These are phyloP conservation scores for Boletus subcaerulescens DNA, from an alignment of 768 basidiomycete species.

Conservation along the genomic window DNA sequence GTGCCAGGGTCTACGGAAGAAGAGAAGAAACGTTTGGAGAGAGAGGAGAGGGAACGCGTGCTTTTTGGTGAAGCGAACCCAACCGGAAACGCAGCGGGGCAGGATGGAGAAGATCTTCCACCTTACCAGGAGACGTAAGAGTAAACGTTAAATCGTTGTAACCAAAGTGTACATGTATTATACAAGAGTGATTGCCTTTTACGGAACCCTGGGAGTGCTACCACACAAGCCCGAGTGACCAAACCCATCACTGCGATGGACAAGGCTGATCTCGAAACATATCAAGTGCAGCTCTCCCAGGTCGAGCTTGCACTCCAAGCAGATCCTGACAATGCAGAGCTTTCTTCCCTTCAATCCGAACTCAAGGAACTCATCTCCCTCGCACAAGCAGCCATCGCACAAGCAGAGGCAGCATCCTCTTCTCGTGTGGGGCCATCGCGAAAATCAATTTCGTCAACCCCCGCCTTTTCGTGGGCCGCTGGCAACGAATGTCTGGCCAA, in stretches of 20 bases:
- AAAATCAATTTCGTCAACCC: constrained; percentile 49
- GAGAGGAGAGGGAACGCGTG: constrained; percentile 62
- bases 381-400: constrained; percentile 67
- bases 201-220: constrained; percentile 7
- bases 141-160: background rate
- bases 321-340: constrained; percentile 73
- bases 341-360: constrained; percentile 70
- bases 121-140: constrained; percentile 41
- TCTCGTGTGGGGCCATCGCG: constrained; percentile 55
- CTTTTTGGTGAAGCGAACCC: constrained; percentile 22
- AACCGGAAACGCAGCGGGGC: constrained; percentile 27
- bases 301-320: constrained; percentile 75
- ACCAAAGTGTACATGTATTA: no score
- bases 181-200: constrained; percentile 15
- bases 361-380: constrained; percentile 82
- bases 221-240: no score
- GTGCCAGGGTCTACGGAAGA: constrained; percentile 45
- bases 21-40: constrained; percentile 62
- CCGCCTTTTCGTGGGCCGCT: constrained; percentile 63
- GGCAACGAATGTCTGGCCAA: constrained; percentile 86
- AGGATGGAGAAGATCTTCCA: constrained; percentile 37
- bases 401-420: constrained; percentile 62
- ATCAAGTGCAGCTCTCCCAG: constrained; percentile 87
- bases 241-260: constrained; percentile 31
- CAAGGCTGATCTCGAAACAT: constrained; percentile 80